Evolutionary conservation across 495 filamentous ascomycete species (phyloP).

Genomic region (Staphylotrichum longicolle): DNA sequence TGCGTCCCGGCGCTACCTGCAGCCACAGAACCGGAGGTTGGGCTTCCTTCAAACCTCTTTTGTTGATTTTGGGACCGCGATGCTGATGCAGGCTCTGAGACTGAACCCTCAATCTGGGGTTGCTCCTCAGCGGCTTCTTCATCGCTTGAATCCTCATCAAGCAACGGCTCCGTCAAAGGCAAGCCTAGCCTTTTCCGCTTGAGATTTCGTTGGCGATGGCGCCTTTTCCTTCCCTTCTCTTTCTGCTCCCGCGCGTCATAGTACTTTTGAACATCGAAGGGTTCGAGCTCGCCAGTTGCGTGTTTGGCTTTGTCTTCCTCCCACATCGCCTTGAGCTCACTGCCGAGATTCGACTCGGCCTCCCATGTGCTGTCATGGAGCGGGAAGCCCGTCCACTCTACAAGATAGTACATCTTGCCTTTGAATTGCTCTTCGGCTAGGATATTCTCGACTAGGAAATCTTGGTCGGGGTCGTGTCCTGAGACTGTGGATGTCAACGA

Average conservation of each 20-base stretch:
- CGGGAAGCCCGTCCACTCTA: conserved; percentile 66
- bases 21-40: not conserved
- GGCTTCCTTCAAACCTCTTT: not conserved
- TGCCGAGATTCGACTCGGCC: conserved; percentile 52
- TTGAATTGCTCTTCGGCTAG: conserved; percentile 47
- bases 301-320: conserved; percentile 49
- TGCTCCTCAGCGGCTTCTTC: conserved; percentile 24
- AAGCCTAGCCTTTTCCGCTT: conserved; percentile 44
- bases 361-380: conserved; percentile 63
- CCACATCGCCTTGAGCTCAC: conserved; percentile 53
- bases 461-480: conserved; percentile 43
- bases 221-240: conserved; percentile 34
- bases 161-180: conserved; percentile 26
- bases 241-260: conserved; percentile 34
- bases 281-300: conserved; percentile 35
- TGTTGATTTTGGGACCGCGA: conserved; percentile 1
- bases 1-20: not conserved
- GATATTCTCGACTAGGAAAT: conserved; percentile 51
- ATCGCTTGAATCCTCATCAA: conserved; percentile 19
- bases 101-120: not conserved
- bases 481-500: conserved; percentile 60
- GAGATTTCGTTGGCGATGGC: conserved; percentile 49
- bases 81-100: not conserved
- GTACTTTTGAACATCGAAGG: conserved; percentile 53
- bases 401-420: conserved; percentile 52